phyloP scores from a whole-genome alignment of 2,329 filamentous ascomycete species.

The Emmonsia crescens region DNA sequence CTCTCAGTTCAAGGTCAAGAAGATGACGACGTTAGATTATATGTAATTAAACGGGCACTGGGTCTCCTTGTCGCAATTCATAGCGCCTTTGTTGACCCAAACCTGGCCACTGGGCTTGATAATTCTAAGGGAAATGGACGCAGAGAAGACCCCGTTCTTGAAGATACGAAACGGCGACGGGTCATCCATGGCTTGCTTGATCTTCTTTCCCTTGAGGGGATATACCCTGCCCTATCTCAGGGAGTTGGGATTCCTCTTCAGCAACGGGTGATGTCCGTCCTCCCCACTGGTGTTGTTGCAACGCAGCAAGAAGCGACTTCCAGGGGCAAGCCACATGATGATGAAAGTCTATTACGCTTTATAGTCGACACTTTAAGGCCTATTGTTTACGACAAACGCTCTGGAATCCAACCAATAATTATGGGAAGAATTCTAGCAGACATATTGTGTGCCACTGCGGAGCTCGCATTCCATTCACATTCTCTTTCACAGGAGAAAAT shows the following conservation, averaged over 20 bases:
- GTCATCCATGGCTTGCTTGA: conserved; percentile 32
- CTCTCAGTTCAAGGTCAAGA: conserved; percentile 7
- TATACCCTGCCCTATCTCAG: conserved; percentile 33
- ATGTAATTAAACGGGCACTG: conserved; percentile 26
- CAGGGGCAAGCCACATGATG: conserved; percentile 17
- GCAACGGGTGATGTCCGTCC: conserved; percentile 32
- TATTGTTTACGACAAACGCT: conserved; percentile 23
- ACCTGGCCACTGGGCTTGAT: neutral
- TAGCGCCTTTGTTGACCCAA: conserved; percentile 20
- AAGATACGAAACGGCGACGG: conserved; percentile 33
- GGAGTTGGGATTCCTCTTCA: conserved; percentile 36
- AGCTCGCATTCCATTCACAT: conserved; percentile 30
- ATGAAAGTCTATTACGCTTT: conserved; percentile 22
- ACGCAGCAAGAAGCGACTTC: conserved; percentile 19
- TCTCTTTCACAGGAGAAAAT: conserved; percentile 12
- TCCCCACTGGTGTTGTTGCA: conserved; percentile 34
- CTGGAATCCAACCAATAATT: conserved; percentile 30
- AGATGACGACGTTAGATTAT: conserved; percentile 16
- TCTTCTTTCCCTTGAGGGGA: conserved; percentile 34
- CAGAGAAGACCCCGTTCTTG: conserved; percentile 23
- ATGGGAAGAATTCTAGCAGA: conserved; percentile 31
- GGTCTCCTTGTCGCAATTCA: conserved; percentile 27
- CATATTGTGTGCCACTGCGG: conserved; percentile 29
- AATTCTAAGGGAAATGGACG: neutral
- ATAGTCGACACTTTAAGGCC: conserved; percentile 21